A percentile compares a stretch with the other conserved stretches of the same genome.
phyloP scores from a whole-genome alignment of 768 basidiomycete species.

The Chiua virens region DNA sequence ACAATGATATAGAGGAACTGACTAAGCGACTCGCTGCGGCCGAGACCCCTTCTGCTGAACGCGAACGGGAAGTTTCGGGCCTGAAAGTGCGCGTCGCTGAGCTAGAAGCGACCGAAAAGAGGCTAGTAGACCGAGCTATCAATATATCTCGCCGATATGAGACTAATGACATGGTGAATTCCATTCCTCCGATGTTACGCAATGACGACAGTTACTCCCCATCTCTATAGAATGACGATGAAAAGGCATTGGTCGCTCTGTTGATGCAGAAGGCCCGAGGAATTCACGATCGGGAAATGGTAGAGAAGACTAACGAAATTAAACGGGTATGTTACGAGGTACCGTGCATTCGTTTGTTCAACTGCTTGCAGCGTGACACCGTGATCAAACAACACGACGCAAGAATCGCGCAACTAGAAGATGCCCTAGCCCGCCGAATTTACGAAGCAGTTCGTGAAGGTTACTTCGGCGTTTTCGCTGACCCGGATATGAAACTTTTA shows the following conservation, averaged over 20 bases:
- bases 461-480: constrained; percentile 13
- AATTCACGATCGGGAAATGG: constrained; percentile 51
- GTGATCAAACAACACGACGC: constrained; percentile 43
- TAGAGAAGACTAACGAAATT: constrained; percentile 57
- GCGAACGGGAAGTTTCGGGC: constrained; percentile 27
- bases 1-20: constrained; percentile 21
- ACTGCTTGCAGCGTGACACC: constrained; percentile 45
- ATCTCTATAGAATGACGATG: constrained; percentile 42
- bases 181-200: neutral
- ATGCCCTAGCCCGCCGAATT: constrained; percentile 44
- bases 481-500: constrained; percentile 11
- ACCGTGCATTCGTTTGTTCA: constrained; percentile 3
- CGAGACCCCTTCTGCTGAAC: constrained; percentile 24
- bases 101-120: constrained; percentile 29
- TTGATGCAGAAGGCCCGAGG: constrained; percentile 46
- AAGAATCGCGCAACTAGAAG: constrained; percentile 48
- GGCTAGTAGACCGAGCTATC: constrained; percentile 26
- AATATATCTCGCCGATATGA: constrained; percentile 42
- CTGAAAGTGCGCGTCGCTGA: constrained; percentile 23
- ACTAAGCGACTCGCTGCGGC: constrained; percentile 20
- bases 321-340: constrained; percentile 38
- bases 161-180: constrained; percentile 46
- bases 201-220: constrained; percentile 13
- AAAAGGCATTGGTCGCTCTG: constrained; percentile 48
- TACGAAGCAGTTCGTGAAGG: constrained; percentile 30